Conservation (phyloP, 1,139 yeast species). For the Magnusiomyces starmeri region DNA sequence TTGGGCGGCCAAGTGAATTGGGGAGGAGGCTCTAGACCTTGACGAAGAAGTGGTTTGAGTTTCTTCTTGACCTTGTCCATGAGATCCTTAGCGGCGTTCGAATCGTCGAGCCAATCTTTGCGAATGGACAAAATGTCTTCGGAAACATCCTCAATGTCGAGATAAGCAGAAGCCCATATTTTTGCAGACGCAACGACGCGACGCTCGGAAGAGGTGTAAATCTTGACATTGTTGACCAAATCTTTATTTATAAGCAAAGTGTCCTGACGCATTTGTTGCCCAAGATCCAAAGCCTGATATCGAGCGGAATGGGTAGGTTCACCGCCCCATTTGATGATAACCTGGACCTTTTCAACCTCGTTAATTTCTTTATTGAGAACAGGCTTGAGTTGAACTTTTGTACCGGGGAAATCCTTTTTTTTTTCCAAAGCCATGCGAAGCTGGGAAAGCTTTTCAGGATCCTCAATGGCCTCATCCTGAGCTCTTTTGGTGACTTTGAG, state of each 20-base stretch:
- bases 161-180: constrained; percentile 73
- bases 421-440: constrained; percentile 78
- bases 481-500: constrained; percentile 80
- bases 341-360: constrained; percentile 82
- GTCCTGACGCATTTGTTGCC: constrained; percentile 92
- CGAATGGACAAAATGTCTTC: constrained; percentile 76
- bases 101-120: constrained; percentile 88
- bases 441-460: constrained; percentile 64
- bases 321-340: constrained; percentile 98
- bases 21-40: constrained; percentile 97
- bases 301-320: constrained; percentile 98
- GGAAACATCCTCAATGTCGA: constrained; percentile 67
- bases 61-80: constrained; percentile 98
- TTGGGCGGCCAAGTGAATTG: constrained; percentile 99
- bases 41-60: constrained; percentile 85
- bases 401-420: constrained; percentile 88
- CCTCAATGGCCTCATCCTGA: constrained; percentile 71
- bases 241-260: constrained; percentile 76
- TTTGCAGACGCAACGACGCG: constrained; percentile 92
- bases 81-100: constrained; percentile 94
- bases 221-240: constrained; percentile 76
- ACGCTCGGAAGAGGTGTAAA: constrained; percentile 88
- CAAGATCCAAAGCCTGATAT: constrained; percentile 89
- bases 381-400: constrained; percentile 93
- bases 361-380: constrained; percentile 46